Evolutionary conservation across 129 eudicot species (phyloP), one percentile per base, ranked within the genome.

Genomic region (Artemisia tridentata): DNA sequence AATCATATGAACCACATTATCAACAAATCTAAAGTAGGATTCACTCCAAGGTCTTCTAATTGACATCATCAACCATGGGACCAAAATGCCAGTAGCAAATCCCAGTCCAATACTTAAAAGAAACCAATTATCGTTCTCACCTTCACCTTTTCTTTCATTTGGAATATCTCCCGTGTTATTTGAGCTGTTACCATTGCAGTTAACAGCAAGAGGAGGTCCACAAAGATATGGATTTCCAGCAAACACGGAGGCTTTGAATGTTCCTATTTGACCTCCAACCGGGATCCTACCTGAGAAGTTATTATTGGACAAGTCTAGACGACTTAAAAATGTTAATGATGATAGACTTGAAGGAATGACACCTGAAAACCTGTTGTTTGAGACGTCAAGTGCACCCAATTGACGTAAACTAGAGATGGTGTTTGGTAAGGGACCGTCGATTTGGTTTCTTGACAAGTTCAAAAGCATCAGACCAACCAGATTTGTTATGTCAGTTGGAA

Each of bases 361-460:
- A 18, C 86, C 78, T 0, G 79, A 67, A 10, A 85, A 73, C 14
- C 51, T 67, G 47, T 85, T 85, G 41, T 47, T 69, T 10, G 89
- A 85, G 20, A 85, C 75, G 71, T 85, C 89, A 63, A 85, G 89
- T 6, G 86, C 79, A 9, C 60, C 57, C 69, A 85, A 41, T 53
- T 85, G 78, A 2, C 15, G 50, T 50, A 85, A 48, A 11, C 58
- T 69, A 7, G 86, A 72, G 51, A 82, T 82, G 41, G 16, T 73
- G 54, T 58, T 54, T 21, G 90, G 90, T 16, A 85, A 79, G 6
- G 48, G 73, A 19, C 90, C 86, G 11, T 71, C 61, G 69, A 85
- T 72, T 31, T 72, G 67, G 54, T 85, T 85, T 73, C 82, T 76
- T 13, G 86, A 82, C 53, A 85, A 14, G 63, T 82, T 82, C 72